phyloP scores from a whole-genome alignment of 805 yeast species.

The Saccharomyces jurei region DNA sequence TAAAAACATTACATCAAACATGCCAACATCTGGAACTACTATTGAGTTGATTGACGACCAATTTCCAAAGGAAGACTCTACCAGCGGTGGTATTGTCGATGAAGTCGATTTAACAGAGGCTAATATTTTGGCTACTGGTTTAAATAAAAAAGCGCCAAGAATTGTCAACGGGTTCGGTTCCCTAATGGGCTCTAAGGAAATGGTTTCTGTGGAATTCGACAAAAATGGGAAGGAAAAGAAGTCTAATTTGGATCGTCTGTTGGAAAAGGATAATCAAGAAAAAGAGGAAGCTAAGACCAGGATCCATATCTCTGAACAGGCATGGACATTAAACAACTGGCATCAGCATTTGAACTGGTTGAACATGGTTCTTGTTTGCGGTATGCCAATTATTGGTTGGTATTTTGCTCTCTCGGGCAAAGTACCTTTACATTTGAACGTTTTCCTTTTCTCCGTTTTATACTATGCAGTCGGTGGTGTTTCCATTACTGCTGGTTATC shows the following conservation, averaged over 20 bases:
- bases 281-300: slow-evolving; percentile 16
- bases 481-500: slow-evolving; percentile 81
- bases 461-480: slow-evolving; percentile 57
- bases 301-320: slow-evolving; percentile 63
- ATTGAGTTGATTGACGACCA: background rate
- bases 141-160: slow-evolving; percentile 59
- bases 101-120: slow-evolving; percentile 58
- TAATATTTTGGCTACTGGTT: slow-evolving; percentile 75
- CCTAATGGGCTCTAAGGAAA: slow-evolving; percentile 73
- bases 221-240: slow-evolving; percentile 5
- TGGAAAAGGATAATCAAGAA: slow-evolving; percentile 32
- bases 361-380: slow-evolving; percentile 55
- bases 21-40: background rate
- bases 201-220: slow-evolving; percentile 55
- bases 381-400: slow-evolving; percentile 51
- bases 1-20: background rate
- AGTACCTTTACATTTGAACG: slow-evolving; percentile 43
- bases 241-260: slow-evolving; percentile 37
- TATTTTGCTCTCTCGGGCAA: slow-evolving; percentile 32
- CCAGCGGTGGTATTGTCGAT: slow-evolving; percentile 4
- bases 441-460: slow-evolving; percentile 40
- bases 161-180: slow-evolving; percentile 75
- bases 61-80: slow-evolving; percentile 1
- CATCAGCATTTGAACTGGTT: slow-evolving; percentile 71
- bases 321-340: slow-evolving; percentile 72